Percentiles rank a stretch among this genome's conserved stretches.
Evolutionary conservation across 2,329 filamentous ascomycete species (phyloP).

Genomic region (Fusarium lyarnte): DNA sequence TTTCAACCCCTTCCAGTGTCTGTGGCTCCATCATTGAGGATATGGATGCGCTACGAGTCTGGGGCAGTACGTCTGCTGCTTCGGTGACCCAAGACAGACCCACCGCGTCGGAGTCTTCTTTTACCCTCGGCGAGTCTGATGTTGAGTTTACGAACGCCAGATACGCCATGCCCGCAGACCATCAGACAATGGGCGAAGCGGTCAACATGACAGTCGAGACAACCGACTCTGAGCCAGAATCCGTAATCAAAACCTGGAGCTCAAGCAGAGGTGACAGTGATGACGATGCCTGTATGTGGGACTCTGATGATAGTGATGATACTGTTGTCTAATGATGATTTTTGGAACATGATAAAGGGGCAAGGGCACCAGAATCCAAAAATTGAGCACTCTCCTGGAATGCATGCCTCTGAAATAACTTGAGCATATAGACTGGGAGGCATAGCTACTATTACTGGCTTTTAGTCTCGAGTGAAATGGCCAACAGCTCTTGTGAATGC

Average conservation of each 20-base stretch:
- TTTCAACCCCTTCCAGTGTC: constrained; percentile 47
- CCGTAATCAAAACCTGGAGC: constrained; percentile 9
- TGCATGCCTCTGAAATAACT: background rate
- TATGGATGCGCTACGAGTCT: constrained; percentile 47
- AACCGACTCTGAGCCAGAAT: constrained; percentile 23
- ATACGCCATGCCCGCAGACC: constrained; percentile 46
- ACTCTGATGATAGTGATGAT: constrained; percentile 13
- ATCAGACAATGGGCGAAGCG: constrained; percentile 40
- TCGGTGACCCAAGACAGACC: constrained; percentile 50
- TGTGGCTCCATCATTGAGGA: constrained; percentile 50
- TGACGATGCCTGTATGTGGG: constrained; percentile 25
- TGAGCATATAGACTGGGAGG: background rate
- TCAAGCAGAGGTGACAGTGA: constrained; percentile 13
- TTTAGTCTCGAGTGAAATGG: background rate
- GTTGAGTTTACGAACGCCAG: constrained; percentile 49
- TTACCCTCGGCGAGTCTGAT: constrained; percentile 43
- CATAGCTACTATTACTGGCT: background rate
- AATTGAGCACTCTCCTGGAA: background rate
- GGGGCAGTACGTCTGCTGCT: constrained; percentile 47
- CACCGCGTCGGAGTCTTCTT: constrained; percentile 49
- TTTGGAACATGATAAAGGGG: background rate
- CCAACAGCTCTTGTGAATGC: background rate
- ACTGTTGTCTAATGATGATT: constrained; percentile 8
- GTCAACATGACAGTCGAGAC: constrained; percentile 41
- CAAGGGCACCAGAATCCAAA: background rate